Percentiles rank a stretch among this genome's conserved stretches.
phyloP scores from a whole-genome alignment of 306 rosid species.

The Gynostemma pentaphyllum region DNA sequence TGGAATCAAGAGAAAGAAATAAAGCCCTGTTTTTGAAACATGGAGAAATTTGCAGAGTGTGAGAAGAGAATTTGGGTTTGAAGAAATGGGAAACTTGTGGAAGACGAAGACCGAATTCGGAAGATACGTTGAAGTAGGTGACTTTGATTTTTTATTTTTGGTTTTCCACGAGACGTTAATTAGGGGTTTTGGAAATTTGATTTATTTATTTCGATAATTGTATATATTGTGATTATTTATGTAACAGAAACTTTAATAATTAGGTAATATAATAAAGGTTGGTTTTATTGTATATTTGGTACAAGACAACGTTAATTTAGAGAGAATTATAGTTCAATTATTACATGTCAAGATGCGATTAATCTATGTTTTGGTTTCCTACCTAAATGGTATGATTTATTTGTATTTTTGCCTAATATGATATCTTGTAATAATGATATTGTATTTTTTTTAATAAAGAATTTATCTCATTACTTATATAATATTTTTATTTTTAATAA shows the following conservation, averaged over 20 bases:
- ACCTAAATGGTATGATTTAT: not conserved
- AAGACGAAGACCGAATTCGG: not conserved
- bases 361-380: conserved; percentile 1
- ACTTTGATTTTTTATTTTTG: not conserved
- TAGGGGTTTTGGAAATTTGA: not conserved
- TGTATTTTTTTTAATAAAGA: too few relatives aligned
- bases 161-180: not conserved
- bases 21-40: not conserved
- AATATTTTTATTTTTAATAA: too few relatives aligned
- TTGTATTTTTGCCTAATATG: not conserved
- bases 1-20: not conserved
- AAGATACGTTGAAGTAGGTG: not conserved
- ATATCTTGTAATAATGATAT: not conserved
- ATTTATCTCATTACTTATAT: too few relatives aligned
- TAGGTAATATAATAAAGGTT: not conserved
- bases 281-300: not conserved
- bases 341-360: not conserved
- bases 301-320: not conserved
- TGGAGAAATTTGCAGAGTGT: not conserved
- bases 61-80: not conserved
- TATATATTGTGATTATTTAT: conserved; percentile 1
- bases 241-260: not conserved
- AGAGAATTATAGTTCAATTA: not conserved
- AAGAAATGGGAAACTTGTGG: not conserved
- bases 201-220: not conserved